phyloP scores from a whole-genome alignment of 805 yeast genomes.

The Hermanozyma aechmeae region DNA sequence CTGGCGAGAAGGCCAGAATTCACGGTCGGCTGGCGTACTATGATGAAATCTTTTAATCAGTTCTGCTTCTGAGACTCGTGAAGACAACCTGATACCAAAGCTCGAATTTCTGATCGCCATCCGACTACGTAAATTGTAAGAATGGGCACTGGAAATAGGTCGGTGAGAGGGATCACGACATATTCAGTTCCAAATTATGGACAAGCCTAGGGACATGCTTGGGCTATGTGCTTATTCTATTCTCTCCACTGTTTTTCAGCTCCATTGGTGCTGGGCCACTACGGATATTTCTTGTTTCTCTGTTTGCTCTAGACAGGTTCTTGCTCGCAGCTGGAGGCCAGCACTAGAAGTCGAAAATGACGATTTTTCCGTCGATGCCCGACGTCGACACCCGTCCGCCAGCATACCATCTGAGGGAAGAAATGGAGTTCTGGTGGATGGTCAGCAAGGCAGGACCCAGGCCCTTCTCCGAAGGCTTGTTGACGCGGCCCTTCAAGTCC shows the following conservation, averaged over 20 bases:
- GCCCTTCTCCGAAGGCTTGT: conserved; percentile 23
- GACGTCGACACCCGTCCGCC: conserved; percentile 47
- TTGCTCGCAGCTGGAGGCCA: background rate
- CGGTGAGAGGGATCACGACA: background rate
- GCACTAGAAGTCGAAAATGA: conserved; percentile 45
- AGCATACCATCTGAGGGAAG: conserved; percentile 45
- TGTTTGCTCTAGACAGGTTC: background rate
- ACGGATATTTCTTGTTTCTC: background rate
- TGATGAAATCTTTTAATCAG: conserved; percentile 71
- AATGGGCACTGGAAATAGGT: no score
- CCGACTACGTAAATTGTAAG: background rate
- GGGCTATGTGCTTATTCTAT: background rate
- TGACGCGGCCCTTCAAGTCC: conserved; percentile 84
- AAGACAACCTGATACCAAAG: conserved; percentile 68
- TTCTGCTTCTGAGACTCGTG: conserved; percentile 95
- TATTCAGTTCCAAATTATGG: background rate
- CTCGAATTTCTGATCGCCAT: conserved; percentile 32
- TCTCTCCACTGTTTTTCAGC: background rate
- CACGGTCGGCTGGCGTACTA: conserved; percentile 12
- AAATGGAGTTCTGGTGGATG: conserved; percentile 86
- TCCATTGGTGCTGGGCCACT: background rate
- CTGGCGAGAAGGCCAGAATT: conserved; percentile 8
- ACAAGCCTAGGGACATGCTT: background rate
- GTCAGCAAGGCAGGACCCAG: conserved; percentile 46
- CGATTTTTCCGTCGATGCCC: conserved; percentile 90